These are phyloP conservation scores for Arthrobotrys megalospora DNA, from an alignment of 2,329 filamentous ascomycete species.

Conservation along the genomic window DNA sequence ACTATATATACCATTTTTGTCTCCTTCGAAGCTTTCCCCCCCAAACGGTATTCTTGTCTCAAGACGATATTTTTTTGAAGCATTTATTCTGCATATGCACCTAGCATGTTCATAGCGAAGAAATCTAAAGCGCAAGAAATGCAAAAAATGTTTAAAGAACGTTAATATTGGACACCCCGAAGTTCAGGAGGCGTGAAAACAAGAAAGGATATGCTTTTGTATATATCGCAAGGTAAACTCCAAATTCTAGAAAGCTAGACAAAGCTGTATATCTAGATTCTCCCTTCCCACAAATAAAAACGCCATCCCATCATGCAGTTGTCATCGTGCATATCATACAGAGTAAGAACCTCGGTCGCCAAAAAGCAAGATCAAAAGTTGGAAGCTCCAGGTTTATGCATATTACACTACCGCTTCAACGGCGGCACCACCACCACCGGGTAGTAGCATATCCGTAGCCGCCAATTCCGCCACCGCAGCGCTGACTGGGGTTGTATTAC, in stretches of 20 bases:
- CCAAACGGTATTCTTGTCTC: neutral
- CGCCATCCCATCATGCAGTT: conserved; percentile 42
- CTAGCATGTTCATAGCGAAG: conserved; percentile 7
- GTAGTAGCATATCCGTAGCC: conserved; percentile 18
- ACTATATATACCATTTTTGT: too few relatives aligned
- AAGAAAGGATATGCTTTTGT: neutral
- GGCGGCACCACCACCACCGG: conserved; percentile 14
- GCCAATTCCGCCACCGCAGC: conserved; percentile 27
- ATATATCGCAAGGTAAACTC: neutral
- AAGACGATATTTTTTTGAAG: neutral
- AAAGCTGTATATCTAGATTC: neutral
- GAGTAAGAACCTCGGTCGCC: neutral
- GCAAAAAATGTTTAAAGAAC: conserved; percentile 6
- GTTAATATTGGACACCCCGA: neutral
- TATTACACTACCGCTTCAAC: conserved; percentile 35
- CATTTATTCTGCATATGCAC: neutral
- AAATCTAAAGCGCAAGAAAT: too few relatives aligned
- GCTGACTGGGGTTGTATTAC: conserved; percentile 8
- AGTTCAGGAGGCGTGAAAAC: neutral
- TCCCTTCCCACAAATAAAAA: conserved; percentile 12
- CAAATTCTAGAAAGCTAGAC: neutral
- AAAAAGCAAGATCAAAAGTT: conserved; percentile 24
- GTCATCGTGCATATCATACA: conserved; percentile 50
- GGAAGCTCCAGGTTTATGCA: neutral
- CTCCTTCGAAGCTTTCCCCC: too few relatives aligned